Evolutionary conservation across 192 early-diverging fungal genomes (phyloP).

Genomic region (Helicostylum pulchrum): DNA sequence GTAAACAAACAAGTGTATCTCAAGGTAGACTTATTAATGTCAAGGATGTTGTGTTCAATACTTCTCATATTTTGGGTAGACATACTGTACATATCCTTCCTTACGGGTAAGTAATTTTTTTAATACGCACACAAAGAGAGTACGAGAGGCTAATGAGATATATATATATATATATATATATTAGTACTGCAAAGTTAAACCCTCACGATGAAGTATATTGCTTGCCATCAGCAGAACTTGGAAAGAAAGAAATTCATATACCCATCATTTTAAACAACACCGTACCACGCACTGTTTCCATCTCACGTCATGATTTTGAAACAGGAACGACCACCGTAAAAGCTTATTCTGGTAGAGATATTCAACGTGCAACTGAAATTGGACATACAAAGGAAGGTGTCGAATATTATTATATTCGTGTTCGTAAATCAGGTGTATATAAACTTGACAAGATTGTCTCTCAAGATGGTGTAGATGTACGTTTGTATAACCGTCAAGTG

Average conservation of each 20-base stretch:
- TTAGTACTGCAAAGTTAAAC: conserved; percentile 47
- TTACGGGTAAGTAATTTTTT: conserved; percentile 26
- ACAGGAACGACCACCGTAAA: conserved; percentile 8
- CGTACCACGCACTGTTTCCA: conserved; percentile 23
- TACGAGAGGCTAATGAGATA: neutral
- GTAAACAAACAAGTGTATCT: conserved; percentile 34
- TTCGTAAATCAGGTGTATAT: conserved; percentile 39
- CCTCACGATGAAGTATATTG: conserved; percentile 44
- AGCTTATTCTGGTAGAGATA: conserved; percentile 21
- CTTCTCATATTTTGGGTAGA: conserved; percentile 41
- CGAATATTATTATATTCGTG: conserved; percentile 33
- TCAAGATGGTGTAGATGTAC: conserved; percentile 35
- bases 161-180: too few species aligned
- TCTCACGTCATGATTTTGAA: conserved; percentile 36
- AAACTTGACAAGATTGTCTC: conserved; percentile 29
- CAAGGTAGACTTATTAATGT: conserved; percentile 28
- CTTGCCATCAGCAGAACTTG: conserved; percentile 34
- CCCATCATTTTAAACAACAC: conserved; percentile 44
- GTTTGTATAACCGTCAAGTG: conserved; percentile 31
- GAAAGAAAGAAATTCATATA: conserved; percentile 25
- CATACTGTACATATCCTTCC: conserved; percentile 46
- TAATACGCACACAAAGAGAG: too few species aligned
- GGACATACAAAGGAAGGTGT: conserved; percentile 30
- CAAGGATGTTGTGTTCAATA: conserved; percentile 36
- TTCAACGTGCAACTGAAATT: conserved; percentile 35